These are phyloP conservation scores for Cubamyces sp. DNA, from an alignment of 768 basidiomycete species.

Conservation along the genomic window DNA sequence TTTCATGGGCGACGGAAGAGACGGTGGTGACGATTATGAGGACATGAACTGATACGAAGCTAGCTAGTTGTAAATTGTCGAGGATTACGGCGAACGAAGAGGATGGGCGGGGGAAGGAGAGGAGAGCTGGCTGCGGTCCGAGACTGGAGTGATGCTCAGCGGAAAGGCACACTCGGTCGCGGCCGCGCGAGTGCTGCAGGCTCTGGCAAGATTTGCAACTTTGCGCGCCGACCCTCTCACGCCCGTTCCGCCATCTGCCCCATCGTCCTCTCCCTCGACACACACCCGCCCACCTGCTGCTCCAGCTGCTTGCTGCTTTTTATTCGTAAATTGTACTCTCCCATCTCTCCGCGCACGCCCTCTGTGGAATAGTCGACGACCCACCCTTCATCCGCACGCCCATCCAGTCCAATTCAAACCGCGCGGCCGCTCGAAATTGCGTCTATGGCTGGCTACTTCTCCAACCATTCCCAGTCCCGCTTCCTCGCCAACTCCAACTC, in stretches of 20 bases:
- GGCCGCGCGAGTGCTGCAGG: conserved; percentile 14
- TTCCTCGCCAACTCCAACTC: conserved; percentile 59
- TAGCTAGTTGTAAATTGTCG: not conserved
- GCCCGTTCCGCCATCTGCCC: conserved; percentile 14
- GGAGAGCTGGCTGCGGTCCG: conserved; percentile 3
- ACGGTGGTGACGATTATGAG: conserved; percentile 13
- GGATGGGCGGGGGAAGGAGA: conserved; percentile 12
- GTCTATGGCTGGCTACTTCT: conserved; percentile 65
- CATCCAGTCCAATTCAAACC: not conserved
- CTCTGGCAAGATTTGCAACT: conserved; percentile 10
- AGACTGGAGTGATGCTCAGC: not conserved
- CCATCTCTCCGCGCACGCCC: not conserved
- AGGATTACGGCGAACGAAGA: not conserved
- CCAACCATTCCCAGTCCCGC: conserved; percentile 77
- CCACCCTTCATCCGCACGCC: not conserved
- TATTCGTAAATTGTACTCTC: conserved; percentile 12
- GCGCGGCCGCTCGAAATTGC: conserved; percentile 1
- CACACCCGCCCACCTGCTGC: not conserved
- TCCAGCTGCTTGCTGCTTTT: not conserved
- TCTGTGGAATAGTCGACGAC: not conserved
- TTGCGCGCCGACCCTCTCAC: conserved; percentile 24
- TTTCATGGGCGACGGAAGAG: conserved; percentile 45
- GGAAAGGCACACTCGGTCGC: not conserved
- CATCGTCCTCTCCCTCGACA: conserved; percentile 3
- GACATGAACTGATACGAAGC: conserved; percentile 16